Conservation (phyloP, 768 basidiomycete genomes). For the Gymnopilus junonius region DNA sequence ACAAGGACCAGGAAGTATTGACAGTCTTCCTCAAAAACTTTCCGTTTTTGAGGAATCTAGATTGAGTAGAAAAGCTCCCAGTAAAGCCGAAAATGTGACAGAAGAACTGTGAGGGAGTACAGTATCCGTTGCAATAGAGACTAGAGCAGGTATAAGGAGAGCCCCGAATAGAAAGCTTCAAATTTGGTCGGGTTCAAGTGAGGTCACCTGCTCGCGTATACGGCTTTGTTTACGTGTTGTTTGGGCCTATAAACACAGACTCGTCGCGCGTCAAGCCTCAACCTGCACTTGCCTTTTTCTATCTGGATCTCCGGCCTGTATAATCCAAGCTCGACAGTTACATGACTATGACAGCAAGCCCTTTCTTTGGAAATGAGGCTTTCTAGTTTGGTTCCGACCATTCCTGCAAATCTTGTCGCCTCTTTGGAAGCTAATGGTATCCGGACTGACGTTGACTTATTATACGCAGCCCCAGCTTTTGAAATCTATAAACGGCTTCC, state of each 20-base stretch:
- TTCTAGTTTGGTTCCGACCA: slow-evolving; percentile 35
- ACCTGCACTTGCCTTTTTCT: too few species aligned
- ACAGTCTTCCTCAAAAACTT: too few species aligned
- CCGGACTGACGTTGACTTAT: slow-evolving; percentile 59
- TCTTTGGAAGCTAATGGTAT: slow-evolving; percentile 53
- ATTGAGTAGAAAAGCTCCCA: slow-evolving; percentile 42
- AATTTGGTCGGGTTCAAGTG: too few species aligned
- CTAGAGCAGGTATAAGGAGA: too few species aligned
- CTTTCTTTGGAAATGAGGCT: slow-evolving; percentile 42
- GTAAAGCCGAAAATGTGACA: neutral
- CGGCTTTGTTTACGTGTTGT: neutral
- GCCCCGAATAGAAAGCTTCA: too few species aligned
- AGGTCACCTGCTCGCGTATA: too few species aligned
- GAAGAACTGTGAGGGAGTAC: too few species aligned
- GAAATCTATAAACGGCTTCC: slow-evolving; percentile 59
- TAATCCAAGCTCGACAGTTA: neutral
- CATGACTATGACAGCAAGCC: neutral
- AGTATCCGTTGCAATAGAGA: too few species aligned
- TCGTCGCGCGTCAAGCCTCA: neutral
- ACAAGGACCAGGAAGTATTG: too few species aligned
- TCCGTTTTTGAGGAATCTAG: too few species aligned
- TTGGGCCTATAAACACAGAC: neutral
- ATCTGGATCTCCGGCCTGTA: neutral
- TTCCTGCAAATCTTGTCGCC: slow-evolving; percentile 49
- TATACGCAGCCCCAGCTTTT: slow-evolving; percentile 51